Evolutionary conservation across 1,284 basidiomycete species (phyloP).

Genomic region (Grifola frondosa): DNA sequence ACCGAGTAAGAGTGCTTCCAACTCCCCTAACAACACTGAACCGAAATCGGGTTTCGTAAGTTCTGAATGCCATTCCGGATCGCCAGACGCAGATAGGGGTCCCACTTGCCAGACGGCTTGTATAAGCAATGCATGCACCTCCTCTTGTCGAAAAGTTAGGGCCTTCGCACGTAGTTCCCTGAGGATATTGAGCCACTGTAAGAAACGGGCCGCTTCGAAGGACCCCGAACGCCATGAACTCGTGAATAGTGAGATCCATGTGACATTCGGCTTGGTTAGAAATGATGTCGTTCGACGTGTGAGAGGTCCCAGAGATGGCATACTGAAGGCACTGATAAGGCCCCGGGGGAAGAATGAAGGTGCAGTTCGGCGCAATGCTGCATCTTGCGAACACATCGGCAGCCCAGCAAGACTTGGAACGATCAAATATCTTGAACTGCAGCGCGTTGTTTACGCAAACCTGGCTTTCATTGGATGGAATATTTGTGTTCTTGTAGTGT

Average conservation of each 20-base stretch:
- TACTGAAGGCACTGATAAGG: conserved; percentile 39
- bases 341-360: conserved; percentile 28
- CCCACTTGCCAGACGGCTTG: conserved; percentile 47
- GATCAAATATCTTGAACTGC: conserved; percentile 22
- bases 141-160: conserved; percentile 37
- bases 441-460: conserved; percentile 39
- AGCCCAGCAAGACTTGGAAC: conserved; percentile 8
- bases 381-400: conserved; percentile 10
- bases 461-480: conserved; percentile 27
- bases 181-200: conserved; percentile 52
- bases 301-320: conserved; percentile 35
- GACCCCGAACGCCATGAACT: conserved; percentile 42
- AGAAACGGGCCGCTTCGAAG: conserved; percentile 40
- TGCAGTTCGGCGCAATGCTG: conserved; percentile 29
- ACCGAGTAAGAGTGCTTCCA: too few species aligned
- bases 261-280: conserved; percentile 41
- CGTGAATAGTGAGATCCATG: not conserved
- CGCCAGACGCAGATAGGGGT: conserved; percentile 14
- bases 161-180: conserved; percentile 38
- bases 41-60: conserved; percentile 33
- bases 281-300: conserved; percentile 44
- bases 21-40: conserved; percentile 31
- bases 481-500: conserved; percentile 33
- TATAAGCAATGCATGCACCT: conserved; percentile 39
- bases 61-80: conserved; percentile 23